Percentiles rank a stretch among this genome's conserved stretches.
Conservation (phyloP, 2,329 filamentous ascomycete species). For the Hypoxylon sp. region DNA sequence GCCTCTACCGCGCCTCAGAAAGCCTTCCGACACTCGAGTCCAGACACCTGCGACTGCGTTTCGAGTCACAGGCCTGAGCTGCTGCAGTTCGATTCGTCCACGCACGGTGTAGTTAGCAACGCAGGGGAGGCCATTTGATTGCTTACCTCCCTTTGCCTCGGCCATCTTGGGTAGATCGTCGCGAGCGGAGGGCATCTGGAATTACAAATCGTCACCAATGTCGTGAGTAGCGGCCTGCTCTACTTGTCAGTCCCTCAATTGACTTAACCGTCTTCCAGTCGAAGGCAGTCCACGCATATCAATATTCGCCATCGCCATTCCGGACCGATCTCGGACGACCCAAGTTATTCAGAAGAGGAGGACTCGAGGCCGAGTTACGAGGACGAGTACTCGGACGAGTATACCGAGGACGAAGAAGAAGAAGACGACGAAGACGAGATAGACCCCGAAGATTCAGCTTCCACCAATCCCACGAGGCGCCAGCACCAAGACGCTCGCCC, state of each 20-base stretch:
- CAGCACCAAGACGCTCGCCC: conserved; percentile 46
- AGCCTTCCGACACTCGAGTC: neutral
- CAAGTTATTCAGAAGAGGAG: conserved; percentile 36
- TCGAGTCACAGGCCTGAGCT: conserved; percentile 13
- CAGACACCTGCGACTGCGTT: conserved; percentile 11
- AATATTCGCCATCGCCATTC: conserved; percentile 32
- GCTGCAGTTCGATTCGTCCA: conserved; percentile 29
- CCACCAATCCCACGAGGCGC: conserved; percentile 49
- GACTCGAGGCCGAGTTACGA: conserved; percentile 38
- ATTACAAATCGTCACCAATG: conserved; percentile 51
- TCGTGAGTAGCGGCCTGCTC: conserved; percentile 49
- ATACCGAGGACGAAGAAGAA: conserved; percentile 48
- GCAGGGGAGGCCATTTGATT: conserved; percentile 15
- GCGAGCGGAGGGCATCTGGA: conserved; percentile 54
- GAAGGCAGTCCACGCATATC: conserved; percentile 19
- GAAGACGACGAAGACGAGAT: conserved; percentile 57
- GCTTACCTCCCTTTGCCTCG: conserved; percentile 53
- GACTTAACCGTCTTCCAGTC: conserved; percentile 31
- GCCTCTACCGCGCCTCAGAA: conserved; percentile 3
- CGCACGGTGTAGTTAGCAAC: conserved; percentile 25
- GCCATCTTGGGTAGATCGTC: conserved; percentile 55
- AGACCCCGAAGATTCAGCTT: conserved; percentile 67
- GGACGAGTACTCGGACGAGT: conserved; percentile 36
- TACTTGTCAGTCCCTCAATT: conserved; percentile 27
- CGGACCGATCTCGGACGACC: conserved; percentile 28